phyloP scores from a whole-genome alignment of 306 rosid genomes.

The Clitoria ternatea region DNA sequence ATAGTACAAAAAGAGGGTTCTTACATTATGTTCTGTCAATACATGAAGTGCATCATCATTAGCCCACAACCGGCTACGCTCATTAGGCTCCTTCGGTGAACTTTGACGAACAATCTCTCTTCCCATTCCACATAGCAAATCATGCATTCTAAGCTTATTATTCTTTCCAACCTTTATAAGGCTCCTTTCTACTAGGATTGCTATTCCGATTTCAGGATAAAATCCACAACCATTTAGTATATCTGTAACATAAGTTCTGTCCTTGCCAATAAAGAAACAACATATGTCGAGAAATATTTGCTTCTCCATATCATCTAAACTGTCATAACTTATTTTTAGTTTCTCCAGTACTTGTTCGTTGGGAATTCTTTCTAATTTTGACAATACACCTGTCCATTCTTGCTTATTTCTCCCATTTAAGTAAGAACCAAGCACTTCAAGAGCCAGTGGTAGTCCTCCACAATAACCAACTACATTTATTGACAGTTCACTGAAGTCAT shows the following conservation, averaged over 20 bases:
- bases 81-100: not conserved
- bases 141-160: constrained; percentile 25
- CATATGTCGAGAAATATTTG: constrained; percentile 43
- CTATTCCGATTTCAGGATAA: constrained; percentile 27
- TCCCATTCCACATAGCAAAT: constrained; percentile 36
- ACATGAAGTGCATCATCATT: constrained; percentile 2
- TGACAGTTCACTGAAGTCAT: constrained; percentile 5
- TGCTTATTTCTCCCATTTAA: not conserved
- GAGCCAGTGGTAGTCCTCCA: constrained; percentile 42
- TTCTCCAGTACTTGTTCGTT: constrained; percentile 16
- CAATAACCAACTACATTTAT: not conserved
- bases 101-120: constrained; percentile 23
- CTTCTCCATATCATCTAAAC: not conserved
- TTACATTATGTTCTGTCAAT: constrained; percentile 8
- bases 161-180: constrained; percentile 20
- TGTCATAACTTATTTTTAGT: constrained; percentile 19
- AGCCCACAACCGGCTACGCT: constrained; percentile 22
- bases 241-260: not conserved
- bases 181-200: constrained; percentile 23
- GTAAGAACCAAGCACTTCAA: constrained; percentile 36
- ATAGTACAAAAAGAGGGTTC: not conserved
- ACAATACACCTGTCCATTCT: constrained; percentile 28
- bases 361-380: constrained; percentile 31
- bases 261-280: constrained; percentile 36
- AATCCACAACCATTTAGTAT: constrained; percentile 30